These are phyloP conservation scores for Gnetum montanum DNA, from an alignment of 75 land plant genomes.

Conservation along the genomic window DNA sequence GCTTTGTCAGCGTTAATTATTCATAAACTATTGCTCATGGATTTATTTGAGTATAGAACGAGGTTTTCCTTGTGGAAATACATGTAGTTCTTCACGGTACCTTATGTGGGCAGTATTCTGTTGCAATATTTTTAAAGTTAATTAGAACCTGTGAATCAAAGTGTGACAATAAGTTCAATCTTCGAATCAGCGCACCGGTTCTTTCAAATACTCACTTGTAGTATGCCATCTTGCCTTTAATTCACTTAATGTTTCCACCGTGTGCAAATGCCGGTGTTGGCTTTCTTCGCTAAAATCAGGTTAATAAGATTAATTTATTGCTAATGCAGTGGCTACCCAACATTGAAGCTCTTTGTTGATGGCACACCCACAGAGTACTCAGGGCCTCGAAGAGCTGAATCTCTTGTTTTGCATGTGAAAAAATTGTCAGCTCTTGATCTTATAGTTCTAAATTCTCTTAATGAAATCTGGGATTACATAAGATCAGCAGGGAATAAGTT, in stretches of 20 bases:
- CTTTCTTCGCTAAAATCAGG: too few species aligned
- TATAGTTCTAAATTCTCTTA: conserved; percentile 41
- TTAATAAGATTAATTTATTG: background rate
- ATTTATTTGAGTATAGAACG: background rate
- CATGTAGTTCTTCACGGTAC: background rate
- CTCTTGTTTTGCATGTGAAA: conserved; percentile 40
- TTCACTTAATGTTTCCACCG: too few species aligned
- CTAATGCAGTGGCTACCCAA: conserved; percentile 63
- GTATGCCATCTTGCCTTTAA: too few species aligned
- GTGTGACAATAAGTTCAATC: too few species aligned
- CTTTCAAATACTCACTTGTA: too few species aligned
- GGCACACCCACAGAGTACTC: conserved; percentile 70
- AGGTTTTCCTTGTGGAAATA: too few species aligned
- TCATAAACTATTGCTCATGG: background rate
- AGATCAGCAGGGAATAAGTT: conserved; percentile 38
- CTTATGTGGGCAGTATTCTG: background rate
- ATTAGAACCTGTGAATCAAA: too few species aligned
- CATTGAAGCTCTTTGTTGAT: conserved; percentile 73
- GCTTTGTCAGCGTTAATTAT: background rate
- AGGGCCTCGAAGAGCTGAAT: conserved; percentile 72
- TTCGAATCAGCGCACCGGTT: too few species aligned
- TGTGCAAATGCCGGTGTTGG: background rate
- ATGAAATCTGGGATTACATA: conserved; percentile 39
- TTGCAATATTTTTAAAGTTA: too few species aligned
- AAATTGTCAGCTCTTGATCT: conserved; percentile 73